Evolutionary conservation across 805 yeast genomes (phyloP).

Genomic region (Brettanomyces anomalus): DNA sequence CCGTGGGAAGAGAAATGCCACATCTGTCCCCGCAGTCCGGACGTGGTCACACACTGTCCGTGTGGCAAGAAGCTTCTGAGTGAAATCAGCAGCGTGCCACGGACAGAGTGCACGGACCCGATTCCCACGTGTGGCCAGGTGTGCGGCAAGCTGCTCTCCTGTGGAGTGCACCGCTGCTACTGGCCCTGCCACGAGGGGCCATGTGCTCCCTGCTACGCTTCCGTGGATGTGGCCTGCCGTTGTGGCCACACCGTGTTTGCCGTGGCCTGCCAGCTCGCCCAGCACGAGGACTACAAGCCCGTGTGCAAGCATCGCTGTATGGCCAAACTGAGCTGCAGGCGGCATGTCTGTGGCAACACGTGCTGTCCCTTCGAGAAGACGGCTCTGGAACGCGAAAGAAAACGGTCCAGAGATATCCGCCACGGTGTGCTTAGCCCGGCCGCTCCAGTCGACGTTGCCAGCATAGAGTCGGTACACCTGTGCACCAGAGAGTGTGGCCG

Average conservation of each 20-base stretch:
- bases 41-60: conserved; percentile 53
- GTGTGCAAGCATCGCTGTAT: conserved; percentile 64
- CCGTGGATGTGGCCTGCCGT: conserved; percentile 44
- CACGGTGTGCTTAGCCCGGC: conserved; percentile 30
- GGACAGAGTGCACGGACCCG: conserved; percentile 64
- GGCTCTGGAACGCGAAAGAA: conserved; percentile 50
- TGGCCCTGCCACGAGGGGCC: conserved; percentile 66
- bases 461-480: conserved; percentile 64
- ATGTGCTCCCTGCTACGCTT: conserved; percentile 59
- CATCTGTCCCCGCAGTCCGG: conserved; percentile 59
- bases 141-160: conserved; percentile 55
- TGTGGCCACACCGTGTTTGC: conserved; percentile 51
- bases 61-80: conserved; percentile 59
- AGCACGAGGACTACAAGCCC: conserved; percentile 40
- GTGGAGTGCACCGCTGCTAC: conserved; percentile 65
- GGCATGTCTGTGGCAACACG: conserved; percentile 59
- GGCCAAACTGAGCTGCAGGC: conserved; percentile 67
- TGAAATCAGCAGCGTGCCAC: conserved; percentile 23
- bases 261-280: conserved; percentile 57
- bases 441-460: conserved; percentile 38
- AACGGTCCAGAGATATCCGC: conserved; percentile 38
- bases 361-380: conserved; percentile 65
- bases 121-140: conserved; percentile 62
- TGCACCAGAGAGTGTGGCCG: conserved; percentile 62
- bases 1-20: conserved; percentile 27